Base-by-base conservation (phyloP, 805 yeast genomes). In the Sungouiella blattae region DNA sequence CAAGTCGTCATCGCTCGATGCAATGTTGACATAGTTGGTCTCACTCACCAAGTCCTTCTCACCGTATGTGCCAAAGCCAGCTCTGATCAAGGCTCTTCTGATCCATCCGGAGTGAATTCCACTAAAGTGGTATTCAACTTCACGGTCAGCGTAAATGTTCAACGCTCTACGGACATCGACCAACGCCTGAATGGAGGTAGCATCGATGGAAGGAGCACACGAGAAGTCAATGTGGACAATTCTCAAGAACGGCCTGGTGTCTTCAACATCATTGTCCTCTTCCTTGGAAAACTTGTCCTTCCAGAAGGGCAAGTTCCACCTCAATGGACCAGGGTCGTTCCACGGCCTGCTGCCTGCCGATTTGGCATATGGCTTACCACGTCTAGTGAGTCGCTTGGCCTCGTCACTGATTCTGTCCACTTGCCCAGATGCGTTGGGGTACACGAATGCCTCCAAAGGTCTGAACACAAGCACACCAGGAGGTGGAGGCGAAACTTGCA, bases 21-120 rank as follows among this genome's bases (percentile, higher is more conserved):
- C 67, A 36, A 68, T 62, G 44, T 68, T 66, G 21, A 67, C 70
- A 35, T 61, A 68, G n/a, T 60, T 60, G 18, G 49, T 55, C 9
- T 60, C 67, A 33, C 69, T 62, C 5, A 62, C 60, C 42, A 65
- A 46, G 13, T 59, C 57, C 32, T 53, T 69, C 20, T 67, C 73
- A 17, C 62, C 68, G 33, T 70, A 67, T 13, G 75, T 65, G 31
- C 95, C 95, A 62, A 87, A 87, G 1, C 94, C 95, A 38, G 80
- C 80, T 47, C 78, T 75, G 28, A 83, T 55, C 46, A 89, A 72
- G 4, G 83, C 83, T 53, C 91, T 75, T 51, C 86, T 78, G 36
- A 85, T 77, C 97, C 97, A 89, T 7, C 91, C 89, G 37, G 84
- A 80, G 29, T 84, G 63, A 21, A 89, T 77, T 17, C 96, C 95